Evolutionary conservation across 805 yeast species (phyloP).

Genomic region (Saturnispora bothae): DNA sequence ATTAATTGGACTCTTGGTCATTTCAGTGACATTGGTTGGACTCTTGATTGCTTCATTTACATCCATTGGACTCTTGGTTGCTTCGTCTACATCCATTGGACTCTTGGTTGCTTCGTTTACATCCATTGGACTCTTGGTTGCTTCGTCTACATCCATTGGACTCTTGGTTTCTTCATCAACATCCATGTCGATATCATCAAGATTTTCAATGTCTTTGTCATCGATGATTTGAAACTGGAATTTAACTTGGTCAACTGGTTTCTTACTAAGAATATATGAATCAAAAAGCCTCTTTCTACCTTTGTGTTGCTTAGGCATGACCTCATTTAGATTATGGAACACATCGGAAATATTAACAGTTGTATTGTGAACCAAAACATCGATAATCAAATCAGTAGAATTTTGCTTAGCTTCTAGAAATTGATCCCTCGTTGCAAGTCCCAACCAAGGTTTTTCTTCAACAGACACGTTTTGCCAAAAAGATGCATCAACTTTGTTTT

Average conservation of each 20-base stretch:
- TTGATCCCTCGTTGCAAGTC: constrained; percentile 11
- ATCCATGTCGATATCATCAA: background rate
- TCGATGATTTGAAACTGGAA: constrained; percentile 22
- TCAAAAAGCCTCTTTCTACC: constrained; percentile 37
- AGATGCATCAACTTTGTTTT: background rate
- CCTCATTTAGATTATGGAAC: constrained; percentile 17
- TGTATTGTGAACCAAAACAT: constrained; percentile 12
- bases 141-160: too few species aligned
- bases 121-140: too few species aligned
- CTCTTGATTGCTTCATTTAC: too few species aligned
- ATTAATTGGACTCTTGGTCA: too few species aligned
- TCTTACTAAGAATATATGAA: constrained; percentile 40
- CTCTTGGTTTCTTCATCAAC: too few species aligned
- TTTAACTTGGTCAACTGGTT: constrained; percentile 35
- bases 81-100: too few species aligned
- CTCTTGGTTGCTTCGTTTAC: too few species aligned
- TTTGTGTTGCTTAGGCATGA: constrained; percentile 30
- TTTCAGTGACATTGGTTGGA: too few species aligned
- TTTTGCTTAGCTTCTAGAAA: constrained; percentile 7
- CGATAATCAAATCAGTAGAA: constrained; percentile 7
- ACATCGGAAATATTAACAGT: constrained; percentile 15
- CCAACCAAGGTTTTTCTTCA: constrained; percentile 7
- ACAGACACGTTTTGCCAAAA: background rate
- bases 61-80: too few species aligned
- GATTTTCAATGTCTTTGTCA: constrained; percentile 2